Conservation (phyloP, 768 basidiomycete genomes). For the Agrocybe pediades region DNA sequence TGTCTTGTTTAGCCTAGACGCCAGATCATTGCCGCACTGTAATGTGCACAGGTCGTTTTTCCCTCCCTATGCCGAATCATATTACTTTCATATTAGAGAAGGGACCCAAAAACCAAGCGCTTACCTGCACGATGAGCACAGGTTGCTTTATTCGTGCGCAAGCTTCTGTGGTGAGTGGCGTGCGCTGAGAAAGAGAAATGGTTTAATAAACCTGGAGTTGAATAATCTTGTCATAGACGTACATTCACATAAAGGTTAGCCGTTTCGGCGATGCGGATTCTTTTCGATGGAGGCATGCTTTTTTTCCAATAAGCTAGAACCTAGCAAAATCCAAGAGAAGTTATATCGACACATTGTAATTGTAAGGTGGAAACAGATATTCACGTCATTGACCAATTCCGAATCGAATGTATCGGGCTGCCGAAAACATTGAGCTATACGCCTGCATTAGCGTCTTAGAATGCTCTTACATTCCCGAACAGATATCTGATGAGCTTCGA, state of each 20-base stretch:
- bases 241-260: slow-evolving; percentile 64
- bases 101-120: slow-evolving; percentile 15
- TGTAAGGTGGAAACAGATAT: background rate
- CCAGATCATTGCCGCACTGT: too few species aligned
- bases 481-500: slow-evolving; percentile 59
- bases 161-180: slow-evolving; percentile 47
- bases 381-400: slow-evolving; percentile 68
- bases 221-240: slow-evolving; percentile 21
- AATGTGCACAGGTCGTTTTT: slow-evolving; percentile 50
- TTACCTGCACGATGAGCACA: slow-evolving; percentile 69
- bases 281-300: slow-evolving; percentile 51
- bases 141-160: slow-evolving; percentile 60
- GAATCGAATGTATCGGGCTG: slow-evolving; percentile 42
- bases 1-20: too few species aligned
- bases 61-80: slow-evolving; percentile 50
- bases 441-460: background rate
- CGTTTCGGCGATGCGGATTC: slow-evolving; percentile 53
- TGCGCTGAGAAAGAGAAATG: slow-evolving; percentile 43
- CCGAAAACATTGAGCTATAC: slow-evolving; percentile 2
- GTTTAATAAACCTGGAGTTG: background rate
- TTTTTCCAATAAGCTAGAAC: slow-evolving; percentile 68
- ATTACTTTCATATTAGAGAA: background rate
- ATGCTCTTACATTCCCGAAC: slow-evolving; percentile 52
- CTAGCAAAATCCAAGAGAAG: slow-evolving; percentile 32
- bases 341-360: background rate